Base-by-base conservation (phyloP, 306 rosid species). In the Lathyrus tuberosus region DNA sequence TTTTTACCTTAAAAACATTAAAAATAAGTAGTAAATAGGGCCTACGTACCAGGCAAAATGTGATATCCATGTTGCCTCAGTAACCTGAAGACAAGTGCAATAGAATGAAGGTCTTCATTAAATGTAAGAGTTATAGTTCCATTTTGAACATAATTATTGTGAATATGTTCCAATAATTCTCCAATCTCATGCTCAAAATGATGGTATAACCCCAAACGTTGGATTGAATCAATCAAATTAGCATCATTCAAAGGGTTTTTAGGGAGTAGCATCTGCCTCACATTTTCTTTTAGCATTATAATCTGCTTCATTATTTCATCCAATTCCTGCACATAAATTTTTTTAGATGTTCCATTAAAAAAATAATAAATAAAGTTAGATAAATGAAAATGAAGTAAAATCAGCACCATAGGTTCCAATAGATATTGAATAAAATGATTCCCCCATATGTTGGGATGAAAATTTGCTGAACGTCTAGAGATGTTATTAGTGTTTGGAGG, bases 1-100 rank as follows among this genome's bases (percentile, higher is more conserved):
- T 8, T 11, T 35, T 4, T 12, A 11, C 35, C 15, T 54, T 11
- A 12, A 51, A 15, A 22, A 3, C 6, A 54, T 24, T 24, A 5
- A 20, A 22, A 10, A 10, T 8, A 57, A 2, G 6, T 30, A 30
- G 42, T 3, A 31, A 3, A 12, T 2, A 15, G 65, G 48, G 26
- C 5, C 16, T n/a, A 7, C 40, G 10, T 35, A 72, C 69, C 8
- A 0, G 69, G 17, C 7, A 30, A 47, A 61, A 72, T 72, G 30
- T 31, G 40, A 20, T 60, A 72, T 18, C 76, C 76, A 8, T 60
- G 40, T 61, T 72, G 76, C 30, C 69, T 72, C 0, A 61, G 17
- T 26, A 72, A 61, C 8, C 69, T 52, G n/a, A 72, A 72, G 16
- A 72, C 60, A 31, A 72, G 69, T 13, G 76, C 51, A 18, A 47